These are phyloP conservation scores for Aspergillus amoenus DNA, from an alignment of 2,329 filamentous ascomycete genomes.

Conservation along the genomic window DNA sequence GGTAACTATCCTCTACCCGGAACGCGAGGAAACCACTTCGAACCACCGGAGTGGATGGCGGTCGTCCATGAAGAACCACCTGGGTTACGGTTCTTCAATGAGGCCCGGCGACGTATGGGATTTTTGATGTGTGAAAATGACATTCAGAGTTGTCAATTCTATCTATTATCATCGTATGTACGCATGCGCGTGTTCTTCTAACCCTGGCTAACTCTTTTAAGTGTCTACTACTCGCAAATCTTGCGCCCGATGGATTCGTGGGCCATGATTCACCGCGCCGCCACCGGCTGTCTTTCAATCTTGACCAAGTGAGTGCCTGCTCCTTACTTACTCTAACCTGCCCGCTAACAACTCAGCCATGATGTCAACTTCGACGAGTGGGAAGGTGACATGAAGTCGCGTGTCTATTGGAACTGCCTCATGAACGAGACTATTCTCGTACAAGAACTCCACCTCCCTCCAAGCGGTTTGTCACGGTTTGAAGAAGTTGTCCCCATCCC, in stretches of 20 bases:
- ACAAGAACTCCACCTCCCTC: constrained; percentile 54
- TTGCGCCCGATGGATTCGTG: constrained; percentile 55
- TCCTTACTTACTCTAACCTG: neutral
- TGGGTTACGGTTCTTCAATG: constrained; percentile 55
- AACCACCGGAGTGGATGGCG: constrained; percentile 38
- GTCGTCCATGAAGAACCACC: constrained; percentile 42
- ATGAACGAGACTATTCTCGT: constrained; percentile 58
- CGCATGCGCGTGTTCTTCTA: neutral
- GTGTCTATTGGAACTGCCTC: constrained; percentile 56
- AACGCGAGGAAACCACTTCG: constrained; percentile 33
- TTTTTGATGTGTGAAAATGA: constrained; percentile 53
- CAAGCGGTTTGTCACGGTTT: constrained; percentile 51
- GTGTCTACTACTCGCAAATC: constrained; percentile 52
- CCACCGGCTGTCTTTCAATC: constrained; percentile 50
- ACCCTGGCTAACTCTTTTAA: constrained; percentile 8
- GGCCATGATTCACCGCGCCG: constrained; percentile 54
- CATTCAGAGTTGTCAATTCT: constrained; percentile 53
- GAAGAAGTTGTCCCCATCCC: constrained; percentile 55
- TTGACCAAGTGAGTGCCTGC: constrained; percentile 42
- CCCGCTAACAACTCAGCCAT: constrained; percentile 25
- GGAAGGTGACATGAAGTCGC: constrained; percentile 57
- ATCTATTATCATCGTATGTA: constrained; percentile 49
- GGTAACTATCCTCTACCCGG: constrained; percentile 48
- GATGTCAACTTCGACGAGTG: constrained; percentile 50
- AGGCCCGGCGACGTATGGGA: constrained; percentile 53